Evolutionary conservation across 352 stramenopile species (phyloP).

Genomic region (Pythium dissimile): DNA sequence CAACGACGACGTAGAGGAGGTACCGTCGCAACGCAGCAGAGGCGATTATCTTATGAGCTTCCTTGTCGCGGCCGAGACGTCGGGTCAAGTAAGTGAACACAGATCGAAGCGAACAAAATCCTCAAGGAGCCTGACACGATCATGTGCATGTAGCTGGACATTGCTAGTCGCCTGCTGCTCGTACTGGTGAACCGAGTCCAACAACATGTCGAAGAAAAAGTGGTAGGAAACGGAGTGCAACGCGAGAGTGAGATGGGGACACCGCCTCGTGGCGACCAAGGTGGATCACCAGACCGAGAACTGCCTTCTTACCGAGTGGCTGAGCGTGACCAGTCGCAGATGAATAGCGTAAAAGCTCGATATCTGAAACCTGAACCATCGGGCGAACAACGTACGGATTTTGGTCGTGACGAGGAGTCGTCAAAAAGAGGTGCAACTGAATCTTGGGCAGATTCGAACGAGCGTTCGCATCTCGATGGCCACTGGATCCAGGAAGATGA

Average conservation of each 20-base stretch:
- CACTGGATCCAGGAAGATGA: neutral
- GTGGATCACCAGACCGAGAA: neutral
- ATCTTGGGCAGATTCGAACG: neutral
- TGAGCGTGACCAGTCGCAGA: neutral
- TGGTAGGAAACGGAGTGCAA: neutral
- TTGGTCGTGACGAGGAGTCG: too few relatives aligned
- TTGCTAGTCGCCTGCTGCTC: constrained; percentile 36
- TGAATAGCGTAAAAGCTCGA: neutral
- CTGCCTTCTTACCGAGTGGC: neutral
- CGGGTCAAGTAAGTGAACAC: constrained; percentile 21
- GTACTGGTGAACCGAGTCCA: constrained; percentile 49
- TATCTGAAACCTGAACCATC: neutral
- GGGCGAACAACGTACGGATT: neutral
- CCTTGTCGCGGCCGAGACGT: constrained; percentile 42
- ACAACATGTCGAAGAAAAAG: constrained; percentile 47
- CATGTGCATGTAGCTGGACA: constrained; percentile 30
- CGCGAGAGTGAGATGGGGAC: neutral
- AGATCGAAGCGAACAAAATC: neutral
- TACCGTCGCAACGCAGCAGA: constrained; percentile 17
- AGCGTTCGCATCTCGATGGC: neutral
- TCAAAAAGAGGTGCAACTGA: neutral
- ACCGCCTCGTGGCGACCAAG: neutral
- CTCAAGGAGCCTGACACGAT: neutral
- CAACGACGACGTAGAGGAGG: constrained; percentile 32
- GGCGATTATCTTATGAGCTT: constrained; percentile 53